These are phyloP conservation scores for Diphasiastrum complanatum DNA, from an alignment of 83 land plant species.

Conservation along the genomic window DNA sequence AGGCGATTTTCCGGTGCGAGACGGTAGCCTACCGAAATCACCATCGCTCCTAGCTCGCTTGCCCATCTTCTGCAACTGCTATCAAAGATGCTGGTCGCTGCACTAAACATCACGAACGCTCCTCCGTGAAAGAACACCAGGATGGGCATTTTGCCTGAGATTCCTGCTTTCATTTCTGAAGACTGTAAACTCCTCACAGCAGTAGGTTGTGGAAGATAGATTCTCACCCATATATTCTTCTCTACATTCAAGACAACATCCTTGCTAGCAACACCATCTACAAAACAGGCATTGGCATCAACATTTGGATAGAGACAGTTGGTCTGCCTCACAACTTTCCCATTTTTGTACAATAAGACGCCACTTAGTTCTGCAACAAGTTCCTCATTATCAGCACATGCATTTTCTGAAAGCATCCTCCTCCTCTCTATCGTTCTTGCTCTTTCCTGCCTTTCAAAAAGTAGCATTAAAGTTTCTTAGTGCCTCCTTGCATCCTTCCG, in stretches of 20 bases:
- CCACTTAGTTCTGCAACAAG: not conserved
- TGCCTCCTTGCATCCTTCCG: no score
- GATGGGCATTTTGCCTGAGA: not conserved
- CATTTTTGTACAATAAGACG: not conserved
- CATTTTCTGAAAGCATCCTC: no score
- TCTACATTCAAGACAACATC: not conserved
- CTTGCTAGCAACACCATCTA: not conserved
- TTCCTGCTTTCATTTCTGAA: not conserved
- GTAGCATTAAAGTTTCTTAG: no score
- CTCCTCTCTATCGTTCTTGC: no score
- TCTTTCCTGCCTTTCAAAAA: no score
- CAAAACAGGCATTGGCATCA: not conserved
- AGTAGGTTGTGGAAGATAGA: not conserved
- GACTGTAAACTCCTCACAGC: no score
- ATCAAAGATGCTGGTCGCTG: not conserved
- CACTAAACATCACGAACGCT: not conserved
- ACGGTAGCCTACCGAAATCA: not conserved
- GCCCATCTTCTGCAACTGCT: not conserved
- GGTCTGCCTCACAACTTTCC: not conserved
- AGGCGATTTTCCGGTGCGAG: not conserved
- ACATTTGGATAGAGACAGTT: not conserved
- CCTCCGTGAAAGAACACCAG: not conserved
- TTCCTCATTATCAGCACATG: no score
- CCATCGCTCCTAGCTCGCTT: not conserved
- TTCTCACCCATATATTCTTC: not conserved